Base-by-base conservation (phyloP, 306 rosid species). In the Fagus crenata region DNA sequence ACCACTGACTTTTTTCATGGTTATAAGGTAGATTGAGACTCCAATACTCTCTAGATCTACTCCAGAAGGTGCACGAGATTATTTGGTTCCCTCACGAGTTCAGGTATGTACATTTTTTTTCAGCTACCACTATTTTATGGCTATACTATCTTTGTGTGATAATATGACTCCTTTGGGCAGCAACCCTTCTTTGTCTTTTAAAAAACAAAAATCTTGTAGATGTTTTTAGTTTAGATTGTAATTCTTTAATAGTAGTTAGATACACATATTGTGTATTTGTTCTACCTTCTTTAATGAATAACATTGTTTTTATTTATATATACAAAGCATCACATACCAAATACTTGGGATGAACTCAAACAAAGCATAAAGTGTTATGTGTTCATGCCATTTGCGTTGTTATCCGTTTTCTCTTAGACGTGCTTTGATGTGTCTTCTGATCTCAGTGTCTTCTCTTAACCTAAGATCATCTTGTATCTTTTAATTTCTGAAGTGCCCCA, bases 51-150 rank as follows among this genome's bases (percentile, higher is more conserved):
- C 97, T 80, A 89, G 96, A 82, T 95, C 97, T 60, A 92, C 99
- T 42, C 99, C 99, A 6, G 98, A 95, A 87, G 97, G 97, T 82
- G 98, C 98, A 40, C 88, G 99, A 17, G 99, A 95, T 89, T 95
- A 92, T 86, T 81, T 95, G 85, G 99, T 95, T 54, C 99, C 99
- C 14, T 92, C 97, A 46, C 92, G 97, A 89, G 87, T 92, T 82
- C 99, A 95, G 99, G 99, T 95, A 88, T 68, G 74, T 74, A 51
- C 65, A 46, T 75, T 14, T 78, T 70, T 86, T 70, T 86, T 49
- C 53, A 63, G 54, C 77, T 81, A 67, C 35, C 74, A 64, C 46
- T 63, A 22, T 35, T 18, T 74, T 39, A 28, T 43, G 49, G 39
- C 11, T 76, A 15, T 73, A 65, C 51, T 64, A 46, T 46, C 51